These are phyloP conservation scores for Apophysomyces ossiformis DNA, from an alignment of 371 early-diverging fungal species.

Conservation along the genomic window DNA sequence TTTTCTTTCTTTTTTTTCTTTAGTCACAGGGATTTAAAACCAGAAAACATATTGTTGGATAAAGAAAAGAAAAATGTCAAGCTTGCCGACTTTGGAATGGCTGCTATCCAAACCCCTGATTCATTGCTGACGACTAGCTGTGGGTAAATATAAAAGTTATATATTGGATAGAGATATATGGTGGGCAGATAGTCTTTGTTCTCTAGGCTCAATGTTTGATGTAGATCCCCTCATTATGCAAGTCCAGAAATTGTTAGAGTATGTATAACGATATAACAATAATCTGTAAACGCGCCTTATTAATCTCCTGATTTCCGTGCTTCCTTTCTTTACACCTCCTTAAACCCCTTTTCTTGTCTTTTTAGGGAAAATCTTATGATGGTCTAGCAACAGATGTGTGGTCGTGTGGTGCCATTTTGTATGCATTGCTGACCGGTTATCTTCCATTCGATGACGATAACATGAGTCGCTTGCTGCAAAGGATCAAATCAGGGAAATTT, in stretches of 20 bases:
- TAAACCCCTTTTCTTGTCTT: slow-evolving; percentile 18
- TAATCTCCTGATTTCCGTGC: not conserved
- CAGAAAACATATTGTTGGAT: slow-evolving; percentile 76
- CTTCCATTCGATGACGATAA: slow-evolving; percentile 95
- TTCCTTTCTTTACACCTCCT: not conserved
- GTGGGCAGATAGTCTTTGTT: not conserved
- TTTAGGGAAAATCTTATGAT: slow-evolving; percentile 66
- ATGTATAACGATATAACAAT: slow-evolving; percentile 7
- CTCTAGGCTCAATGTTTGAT: not conserved
- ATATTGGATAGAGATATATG: not conserved
- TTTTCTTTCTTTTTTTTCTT: not conserved
- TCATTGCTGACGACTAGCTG: slow-evolving; percentile 77
- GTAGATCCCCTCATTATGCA: slow-evolving; percentile 44
- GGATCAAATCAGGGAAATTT: slow-evolving; percentile 65
- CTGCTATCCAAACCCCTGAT: slow-evolving; percentile 67
- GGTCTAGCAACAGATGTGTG: slow-evolving; percentile 90
- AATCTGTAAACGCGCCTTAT: not conserved
- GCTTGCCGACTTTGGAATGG: slow-evolving; percentile 88
- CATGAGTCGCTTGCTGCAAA: slow-evolving; percentile 70
- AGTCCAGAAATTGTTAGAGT: slow-evolving; percentile 44
- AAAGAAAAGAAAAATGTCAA: slow-evolving; percentile 72
- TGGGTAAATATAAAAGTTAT: slow-evolving; percentile 48
- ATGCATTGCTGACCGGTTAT: slow-evolving; percentile 86
- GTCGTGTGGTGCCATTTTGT: slow-evolving; percentile 93
- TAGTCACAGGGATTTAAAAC: slow-evolving; percentile 69